Evolutionary conservation across 768 basidiomycete genomes (phyloP).

Genomic region (Lactarius indigo): DNA sequence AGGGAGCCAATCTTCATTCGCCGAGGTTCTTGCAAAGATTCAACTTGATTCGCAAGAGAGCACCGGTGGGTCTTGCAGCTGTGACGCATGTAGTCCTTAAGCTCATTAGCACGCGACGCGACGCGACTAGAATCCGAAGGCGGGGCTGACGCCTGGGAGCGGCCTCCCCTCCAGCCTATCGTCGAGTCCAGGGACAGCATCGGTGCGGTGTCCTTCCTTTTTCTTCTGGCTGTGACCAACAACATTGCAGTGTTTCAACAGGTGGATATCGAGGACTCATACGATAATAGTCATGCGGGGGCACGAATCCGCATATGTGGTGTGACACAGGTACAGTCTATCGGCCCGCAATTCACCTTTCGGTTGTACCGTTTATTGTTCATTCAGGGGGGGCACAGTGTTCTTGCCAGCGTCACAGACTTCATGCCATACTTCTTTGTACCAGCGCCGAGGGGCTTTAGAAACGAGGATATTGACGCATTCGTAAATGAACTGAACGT

Average conservation of each 20-base stretch:
- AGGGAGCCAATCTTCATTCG: slow-evolving; percentile 34
- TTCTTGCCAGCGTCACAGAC: slow-evolving; percentile 74
- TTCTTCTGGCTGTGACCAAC: background rate
- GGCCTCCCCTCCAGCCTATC: slow-evolving; percentile 54
- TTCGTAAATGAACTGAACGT: slow-evolving; percentile 77
- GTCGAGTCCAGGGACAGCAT: slow-evolving; percentile 63
- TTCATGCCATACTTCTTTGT: slow-evolving; percentile 95
- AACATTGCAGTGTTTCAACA: slow-evolving; percentile 80
- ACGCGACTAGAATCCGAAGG: slow-evolving; percentile 59
- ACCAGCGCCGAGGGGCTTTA: slow-evolving; percentile 80
- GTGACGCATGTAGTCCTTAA: background rate
- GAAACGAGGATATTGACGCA: slow-evolving; percentile 56
- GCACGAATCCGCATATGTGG: slow-evolving; percentile 76
- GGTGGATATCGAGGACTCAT: slow-evolving; percentile 82
- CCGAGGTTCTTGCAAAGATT: slow-evolving; percentile 39
- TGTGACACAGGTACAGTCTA: slow-evolving; percentile 67
- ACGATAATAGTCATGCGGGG: slow-evolving; percentile 39
- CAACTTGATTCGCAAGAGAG: slow-evolving; percentile 32
- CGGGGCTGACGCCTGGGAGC: slow-evolving; percentile 70
- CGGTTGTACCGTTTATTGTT: background rate
- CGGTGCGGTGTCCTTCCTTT: slow-evolving; percentile 41
- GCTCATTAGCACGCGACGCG: background rate
- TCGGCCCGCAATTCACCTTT: background rate
- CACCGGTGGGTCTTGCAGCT: slow-evolving; percentile 10
- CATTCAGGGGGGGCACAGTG: slow-evolving; percentile 76